These are phyloP conservation scores for Rhizoctonia solani DNA, from an alignment of 1,284 basidiomycete genomes.

Conservation along the genomic window DNA sequence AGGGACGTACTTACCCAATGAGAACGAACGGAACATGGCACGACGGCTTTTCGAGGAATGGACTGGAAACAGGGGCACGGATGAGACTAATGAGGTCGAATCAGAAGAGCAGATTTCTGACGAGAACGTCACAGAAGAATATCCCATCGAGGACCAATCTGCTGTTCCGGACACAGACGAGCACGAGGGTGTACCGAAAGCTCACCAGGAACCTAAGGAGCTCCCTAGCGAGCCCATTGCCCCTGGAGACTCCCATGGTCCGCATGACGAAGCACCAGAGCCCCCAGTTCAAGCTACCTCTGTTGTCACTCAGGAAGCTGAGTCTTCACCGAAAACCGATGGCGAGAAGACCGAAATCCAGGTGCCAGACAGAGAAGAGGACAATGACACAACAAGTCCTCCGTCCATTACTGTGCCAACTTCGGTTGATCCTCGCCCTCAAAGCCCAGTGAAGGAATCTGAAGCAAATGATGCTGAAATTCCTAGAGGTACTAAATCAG, in stretches of 20 bases:
- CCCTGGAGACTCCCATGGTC: not conserved
- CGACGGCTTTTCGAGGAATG: constrained; percentile 7
- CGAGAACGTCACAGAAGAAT: constrained; percentile 26
- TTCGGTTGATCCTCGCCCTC: not conserved
- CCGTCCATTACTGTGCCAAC: too few species aligned
- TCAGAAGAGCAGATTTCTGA: constrained; percentile 37
- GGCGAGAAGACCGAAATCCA: too few species aligned
- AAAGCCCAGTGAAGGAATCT: not conserved
- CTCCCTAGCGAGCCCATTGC: not conserved
- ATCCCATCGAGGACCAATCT: not conserved
- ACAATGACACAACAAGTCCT: too few species aligned
- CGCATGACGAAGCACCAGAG: not conserved
- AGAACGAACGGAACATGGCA: constrained; percentile 7
- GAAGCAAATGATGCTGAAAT: not conserved
- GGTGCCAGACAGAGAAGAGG: not conserved
- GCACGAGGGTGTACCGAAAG: constrained; percentile 8
- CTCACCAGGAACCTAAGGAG: constrained; percentile 3
- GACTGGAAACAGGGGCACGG: not conserved
- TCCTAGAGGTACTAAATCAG: not conserved
- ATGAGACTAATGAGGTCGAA: constrained; percentile 19
- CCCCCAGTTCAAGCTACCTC: not conserved
- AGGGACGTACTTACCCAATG: constrained; percentile 1
- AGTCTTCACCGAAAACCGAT: not conserved
- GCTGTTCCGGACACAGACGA: not conserved
- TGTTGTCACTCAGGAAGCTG: not conserved